phyloP scores from a whole-genome alignment of 345 rosid genomes.

The Excoecaria cochinchinensis region DNA sequence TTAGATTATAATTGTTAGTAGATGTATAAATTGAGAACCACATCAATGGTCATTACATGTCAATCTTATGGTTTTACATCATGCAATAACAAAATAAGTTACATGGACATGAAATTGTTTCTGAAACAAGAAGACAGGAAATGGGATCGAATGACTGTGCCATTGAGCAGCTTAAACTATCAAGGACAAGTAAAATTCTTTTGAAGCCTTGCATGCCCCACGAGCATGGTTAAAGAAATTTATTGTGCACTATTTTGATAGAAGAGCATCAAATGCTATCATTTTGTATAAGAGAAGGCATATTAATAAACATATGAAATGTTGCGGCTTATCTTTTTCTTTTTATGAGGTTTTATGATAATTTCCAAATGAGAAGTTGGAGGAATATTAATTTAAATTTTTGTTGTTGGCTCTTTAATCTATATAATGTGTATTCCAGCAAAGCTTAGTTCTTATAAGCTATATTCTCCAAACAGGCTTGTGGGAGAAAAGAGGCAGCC shows the following conservation, averaged over 20 bases:
- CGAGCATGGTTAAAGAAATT: background rate
- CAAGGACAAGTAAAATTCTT: background rate
- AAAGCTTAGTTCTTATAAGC: background rate
- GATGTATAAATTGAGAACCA: no score
- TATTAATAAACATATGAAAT: no score
- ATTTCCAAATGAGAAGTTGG: no score
- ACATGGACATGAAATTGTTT: background rate
- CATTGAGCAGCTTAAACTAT: background rate
- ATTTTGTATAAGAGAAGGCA: background rate
- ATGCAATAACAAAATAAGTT: no score
- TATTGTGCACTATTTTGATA: background rate
- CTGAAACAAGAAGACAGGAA: background rate
- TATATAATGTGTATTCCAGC: background rate
- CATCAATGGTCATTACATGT: no score
- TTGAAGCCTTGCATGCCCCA: background rate
- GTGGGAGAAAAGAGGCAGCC: slow-evolving; percentile 61
- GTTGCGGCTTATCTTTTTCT: no score
- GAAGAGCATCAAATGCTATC: background rate
- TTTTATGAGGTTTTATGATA: no score
- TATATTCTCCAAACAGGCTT: slow-evolving; percentile 36
- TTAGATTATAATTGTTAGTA: no score
- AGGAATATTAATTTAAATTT: background rate
- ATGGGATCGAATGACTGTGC: background rate
- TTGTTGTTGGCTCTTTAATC: background rate
- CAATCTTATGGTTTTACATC: no score